Evolutionary conservation across 495 filamentous ascomycete species (phyloP), one percentile per base, ranked within the genome.

Genomic region (Penicillium roqueforti): DNA sequence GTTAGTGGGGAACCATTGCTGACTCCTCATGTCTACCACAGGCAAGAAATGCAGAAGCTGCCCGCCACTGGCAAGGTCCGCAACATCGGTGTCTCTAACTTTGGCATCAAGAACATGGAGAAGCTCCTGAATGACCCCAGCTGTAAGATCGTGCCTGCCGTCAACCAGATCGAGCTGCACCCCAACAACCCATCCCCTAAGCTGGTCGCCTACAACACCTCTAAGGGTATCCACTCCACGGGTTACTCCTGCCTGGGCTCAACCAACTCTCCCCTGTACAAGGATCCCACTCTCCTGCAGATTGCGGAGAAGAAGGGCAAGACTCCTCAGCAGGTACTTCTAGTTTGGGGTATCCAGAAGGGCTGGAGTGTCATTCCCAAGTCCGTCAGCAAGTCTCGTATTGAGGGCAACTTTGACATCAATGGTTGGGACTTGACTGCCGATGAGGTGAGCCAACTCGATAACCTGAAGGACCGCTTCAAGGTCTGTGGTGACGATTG

Each of bases 111-210:
- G 63, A 84, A 86, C 67, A 73, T 83, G 2, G 77, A 82, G 67
- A 80, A 62, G 55, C 76, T 83, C 18, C 69, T 82, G 32, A 78
- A 71, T 60, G 73, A 79, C 53, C 78, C 81, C 50, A 77, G 67
- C 59, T 71, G 57, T 56, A 68, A 82, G 80, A 86, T 84, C 59
- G 77, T 87, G 44, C 91, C 91, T 13, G 86, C 87, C 9, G 89
- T 92, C 57, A 95, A 95, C 80, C 90, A 96, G 76, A 85, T 95
- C 66, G 91, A 96, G 71, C 74, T 92, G n/a, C 89, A 95, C 73
- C 89, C 89, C 34, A 83, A 86, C 71, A 85, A 85, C 73, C 87
- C 85, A 7, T 87, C 83, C 1, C 88, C 88, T 20, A 91, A 91
- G 75, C 80, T 93, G 31, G 76, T 92, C 26, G 84, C 84, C 36